Percentiles rank a stretch among this genome's conserved stretches.
These are phyloP conservation scores for Periconia macrospinosa DNA, from an alignment of 2,329 filamentous ascomycete genomes.

Conservation along the genomic window DNA sequence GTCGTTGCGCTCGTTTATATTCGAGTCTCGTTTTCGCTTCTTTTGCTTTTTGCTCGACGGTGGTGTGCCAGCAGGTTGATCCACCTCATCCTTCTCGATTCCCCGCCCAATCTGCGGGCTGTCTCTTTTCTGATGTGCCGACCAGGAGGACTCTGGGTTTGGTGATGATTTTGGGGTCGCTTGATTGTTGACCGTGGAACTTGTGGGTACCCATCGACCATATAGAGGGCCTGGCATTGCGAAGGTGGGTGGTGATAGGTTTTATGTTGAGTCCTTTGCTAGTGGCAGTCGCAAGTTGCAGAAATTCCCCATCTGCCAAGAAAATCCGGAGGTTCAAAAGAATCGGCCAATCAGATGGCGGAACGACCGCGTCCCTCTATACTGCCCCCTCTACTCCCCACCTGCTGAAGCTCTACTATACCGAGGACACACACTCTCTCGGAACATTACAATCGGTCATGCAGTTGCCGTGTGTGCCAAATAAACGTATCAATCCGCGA, in stretches of 20 bases:
- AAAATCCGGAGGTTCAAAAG: slow-evolving; percentile 28
- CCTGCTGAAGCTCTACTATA: not conserved
- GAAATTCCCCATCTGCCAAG: slow-evolving; percentile 28
- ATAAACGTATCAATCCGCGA: slow-evolving; percentile 24
- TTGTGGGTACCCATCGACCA: slow-evolving; percentile 50
- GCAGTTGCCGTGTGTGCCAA: slow-evolving; percentile 11
- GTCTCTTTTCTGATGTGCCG: slow-evolving; percentile 31
- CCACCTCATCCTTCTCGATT: slow-evolving; percentile 1
- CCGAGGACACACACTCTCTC: not conserved
- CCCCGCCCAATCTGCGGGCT: not conserved
- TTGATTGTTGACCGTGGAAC: slow-evolving; percentile 8
- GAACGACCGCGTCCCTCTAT: slow-evolving; percentile 7
- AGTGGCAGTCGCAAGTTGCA: not conserved
- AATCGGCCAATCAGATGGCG: slow-evolving; percentile 23
- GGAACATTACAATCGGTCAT: slow-evolving; percentile 21
- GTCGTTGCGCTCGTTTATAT: slow-evolving; percentile 17
- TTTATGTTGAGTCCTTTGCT: not conserved
- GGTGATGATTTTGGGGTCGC: slow-evolving; percentile 4
- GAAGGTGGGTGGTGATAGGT: slow-evolving; percentile 2
- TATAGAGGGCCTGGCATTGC: slow-evolving; percentile 53
- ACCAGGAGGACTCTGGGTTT: slow-evolving; percentile 24
- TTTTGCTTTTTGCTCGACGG: slow-evolving; percentile 34
- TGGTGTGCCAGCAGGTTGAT: slow-evolving; percentile 3
- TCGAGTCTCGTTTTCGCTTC: slow-evolving; percentile 36
- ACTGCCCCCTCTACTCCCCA: not conserved